These are phyloP conservation scores for Luvunga scandens DNA, from an alignment of 345 rosid species.

Conservation along the genomic window DNA sequence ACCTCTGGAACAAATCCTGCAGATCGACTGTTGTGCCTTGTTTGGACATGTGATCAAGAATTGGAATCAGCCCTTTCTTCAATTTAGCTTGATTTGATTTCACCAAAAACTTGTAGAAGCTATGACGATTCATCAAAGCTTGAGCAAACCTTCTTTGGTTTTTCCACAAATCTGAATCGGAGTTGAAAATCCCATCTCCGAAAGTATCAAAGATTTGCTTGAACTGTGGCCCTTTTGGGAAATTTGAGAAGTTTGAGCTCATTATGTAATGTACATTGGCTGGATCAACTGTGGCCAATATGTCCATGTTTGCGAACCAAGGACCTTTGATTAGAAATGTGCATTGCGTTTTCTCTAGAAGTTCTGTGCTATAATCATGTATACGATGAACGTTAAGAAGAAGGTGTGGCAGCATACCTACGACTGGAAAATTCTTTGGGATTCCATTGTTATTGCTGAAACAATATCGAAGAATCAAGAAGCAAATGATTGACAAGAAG, in stretches of 20 bases:
- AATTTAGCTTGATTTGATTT: conserved; percentile 20
- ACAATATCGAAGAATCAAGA: neutral
- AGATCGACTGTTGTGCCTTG: conserved; percentile 26
- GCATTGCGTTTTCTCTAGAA: conserved; percentile 21
- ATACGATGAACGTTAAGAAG: conserved; percentile 24
- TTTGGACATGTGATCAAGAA: conserved; percentile 30
- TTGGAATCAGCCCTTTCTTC: conserved; percentile 32
- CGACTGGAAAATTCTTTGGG: conserved; percentile 39
- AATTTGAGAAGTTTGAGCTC: conserved; percentile 53
- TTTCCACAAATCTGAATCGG: conserved; percentile 34
- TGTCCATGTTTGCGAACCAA: conserved; percentile 29
- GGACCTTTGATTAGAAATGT: conserved; percentile 42
- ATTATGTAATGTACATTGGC: conserved; percentile 53
- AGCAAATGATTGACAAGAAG: neutral
- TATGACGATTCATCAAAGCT: conserved; percentile 18
- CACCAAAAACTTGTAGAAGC: conserved; percentile 26
- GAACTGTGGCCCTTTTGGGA: conserved; percentile 58
- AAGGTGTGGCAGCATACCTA: conserved; percentile 60
- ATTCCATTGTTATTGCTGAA: neutral
- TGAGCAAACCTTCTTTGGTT: conserved; percentile 30
- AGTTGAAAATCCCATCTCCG: conserved; percentile 46
- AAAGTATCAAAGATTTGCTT: conserved; percentile 46
- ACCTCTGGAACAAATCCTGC: conserved; percentile 42
- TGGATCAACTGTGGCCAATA: conserved; percentile 47
- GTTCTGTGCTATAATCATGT: conserved; percentile 30